Percentiles rank a stretch among this genome's conserved stretches.
phyloP scores from a whole-genome alignment of 2,329 filamentous ascomycete genomes.

The Sclerotinia subarctica region DNA sequence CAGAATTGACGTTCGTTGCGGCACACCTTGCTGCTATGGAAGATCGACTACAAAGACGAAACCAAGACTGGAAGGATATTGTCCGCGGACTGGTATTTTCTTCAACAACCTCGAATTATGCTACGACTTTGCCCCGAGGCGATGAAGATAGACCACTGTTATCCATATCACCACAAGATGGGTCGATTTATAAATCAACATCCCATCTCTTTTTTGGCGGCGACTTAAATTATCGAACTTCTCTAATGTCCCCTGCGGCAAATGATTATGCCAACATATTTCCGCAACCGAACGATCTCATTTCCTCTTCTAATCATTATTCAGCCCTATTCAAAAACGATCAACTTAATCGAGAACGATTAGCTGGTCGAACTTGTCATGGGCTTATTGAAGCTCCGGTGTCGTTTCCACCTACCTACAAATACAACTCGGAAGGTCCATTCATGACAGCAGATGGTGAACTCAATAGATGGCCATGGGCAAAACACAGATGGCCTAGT shows the following conservation, averaged over 20 bases:
- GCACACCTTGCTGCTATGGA: slow-evolving; percentile 91
- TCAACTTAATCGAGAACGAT: slow-evolving; percentile 72
- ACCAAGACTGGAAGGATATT: slow-evolving; percentile 84
- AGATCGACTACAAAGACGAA: slow-evolving; percentile 68
- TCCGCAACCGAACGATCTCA: slow-evolving; percentile 55
- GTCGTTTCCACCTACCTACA: slow-evolving; percentile 88
- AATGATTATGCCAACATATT: slow-evolving; percentile 54
- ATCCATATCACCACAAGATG: slow-evolving; percentile 42
- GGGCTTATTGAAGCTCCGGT: slow-evolving; percentile 72
- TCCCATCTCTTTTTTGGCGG: slow-evolving; percentile 83
- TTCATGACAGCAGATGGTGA: slow-evolving; percentile 42
- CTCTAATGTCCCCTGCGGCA: slow-evolving; percentile 59
- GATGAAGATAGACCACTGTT: slow-evolving; percentile 45
- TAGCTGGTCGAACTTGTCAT: slow-evolving; percentile 69
- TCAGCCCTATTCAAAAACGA: slow-evolving; percentile 67
- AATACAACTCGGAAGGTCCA: slow-evolving; percentile 59
- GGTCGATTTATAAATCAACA: slow-evolving; percentile 70
- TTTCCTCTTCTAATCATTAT: slow-evolving; percentile 58
- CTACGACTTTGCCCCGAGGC: slow-evolving; percentile 21
- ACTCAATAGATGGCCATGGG: slow-evolving; percentile 65
- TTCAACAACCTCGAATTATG: slow-evolving; percentile 40
- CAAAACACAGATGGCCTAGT: slow-evolving; percentile 77
- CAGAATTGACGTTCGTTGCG: slow-evolving; percentile 79
- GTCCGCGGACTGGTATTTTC: slow-evolving; percentile 76
- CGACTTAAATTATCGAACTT: slow-evolving; percentile 93